These are phyloP conservation scores for Waltiozyma sp. DNA, from an alignment of 1,139 yeast genomes.

Conservation along the genomic window DNA sequence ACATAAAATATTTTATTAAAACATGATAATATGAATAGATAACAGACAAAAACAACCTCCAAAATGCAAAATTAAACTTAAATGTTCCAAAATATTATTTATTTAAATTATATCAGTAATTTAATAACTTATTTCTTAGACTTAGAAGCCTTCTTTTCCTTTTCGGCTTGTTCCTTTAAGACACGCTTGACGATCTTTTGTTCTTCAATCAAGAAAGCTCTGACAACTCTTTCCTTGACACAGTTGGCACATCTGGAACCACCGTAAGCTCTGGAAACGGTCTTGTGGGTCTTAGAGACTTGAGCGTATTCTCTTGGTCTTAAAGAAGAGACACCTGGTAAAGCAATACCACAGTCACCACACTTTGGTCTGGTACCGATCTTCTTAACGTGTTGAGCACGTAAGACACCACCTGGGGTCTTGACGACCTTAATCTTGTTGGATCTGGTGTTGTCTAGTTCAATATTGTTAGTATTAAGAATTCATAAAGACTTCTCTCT, in stretches of 20 bases:
- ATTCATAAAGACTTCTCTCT: not conserved
- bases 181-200: slow-evolving; percentile 99
- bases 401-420: slow-evolving; percentile 99
- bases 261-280: slow-evolving; percentile 99
- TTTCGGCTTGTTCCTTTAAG: slow-evolving; percentile 86
- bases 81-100: slow-evolving; percentile 1
- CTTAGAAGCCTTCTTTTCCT: slow-evolving; percentile 42
- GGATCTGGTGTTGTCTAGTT: slow-evolving; percentile 89
- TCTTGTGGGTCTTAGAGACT: slow-evolving; percentile 92
- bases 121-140: slow-evolving; percentile 13
- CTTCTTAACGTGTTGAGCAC: slow-evolving; percentile 97
- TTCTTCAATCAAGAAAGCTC: slow-evolving; percentile 99
- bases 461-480: slow-evolving; percentile 27
- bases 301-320: slow-evolving; percentile 98
- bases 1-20: slow-evolving; percentile 1
- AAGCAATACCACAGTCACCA: slow-evolving; percentile 94
- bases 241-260: slow-evolving; percentile 98
- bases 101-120: slow-evolving; percentile 2
- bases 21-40: not conserved
- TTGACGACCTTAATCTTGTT: slow-evolving; percentile 98
- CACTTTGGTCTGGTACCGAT: slow-evolving; percentile 92
- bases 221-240: slow-evolving; percentile 96
- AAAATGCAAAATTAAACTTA: not conserved
- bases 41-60: not conserved
- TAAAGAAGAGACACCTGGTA: slow-evolving; percentile 86